These are phyloP conservation scores for Stachybotrys elegans DNA, from an alignment of 2,329 filamentous ascomycete species.

Conservation along the genomic window DNA sequence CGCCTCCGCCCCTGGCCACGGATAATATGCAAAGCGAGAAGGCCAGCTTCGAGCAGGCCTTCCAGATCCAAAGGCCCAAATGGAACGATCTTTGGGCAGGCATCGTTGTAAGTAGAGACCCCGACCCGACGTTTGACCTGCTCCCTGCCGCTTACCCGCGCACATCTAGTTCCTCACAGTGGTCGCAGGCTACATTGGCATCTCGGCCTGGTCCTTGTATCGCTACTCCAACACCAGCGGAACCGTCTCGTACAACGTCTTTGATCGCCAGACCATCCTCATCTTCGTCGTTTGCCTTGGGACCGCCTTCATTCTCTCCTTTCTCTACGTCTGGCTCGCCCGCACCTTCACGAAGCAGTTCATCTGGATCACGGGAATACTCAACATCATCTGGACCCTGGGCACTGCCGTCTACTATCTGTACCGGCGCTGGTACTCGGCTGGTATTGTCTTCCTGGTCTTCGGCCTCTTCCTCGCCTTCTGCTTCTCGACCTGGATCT, in stretches of 20 bases:
- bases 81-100: constrained; percentile 90
- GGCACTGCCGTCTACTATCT: constrained; percentile 86
- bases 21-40: constrained; percentile 45
- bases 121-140: neutral
- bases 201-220: constrained; percentile 70
- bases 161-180: constrained; percentile 59
- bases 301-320: constrained; percentile 70
- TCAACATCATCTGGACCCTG: constrained; percentile 81
- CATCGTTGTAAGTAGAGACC: constrained; percentile 53
- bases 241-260: constrained; percentile 56
- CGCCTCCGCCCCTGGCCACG: constrained; percentile 28
- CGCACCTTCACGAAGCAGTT: constrained; percentile 81
- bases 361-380: constrained; percentile 86
- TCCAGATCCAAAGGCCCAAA: constrained; percentile 78
- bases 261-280: constrained; percentile 80
- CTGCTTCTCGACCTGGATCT: constrained; percentile 86
- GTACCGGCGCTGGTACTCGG: constrained; percentile 68
- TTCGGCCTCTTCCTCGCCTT: constrained; percentile 71
- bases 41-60: constrained; percentile 69
- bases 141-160: neutral
- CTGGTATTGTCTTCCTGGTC: constrained; percentile 80
- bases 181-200: constrained; percentile 67
- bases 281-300: constrained; percentile 76
- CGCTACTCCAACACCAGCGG: constrained; percentile 65
- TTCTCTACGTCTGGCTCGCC: constrained; percentile 69